Percentiles rank a stretch among this genome's conserved stretches.
phyloP scores from a whole-genome alignment of 352 stramenopile species.

The Phytophthora sojae region DNA sequence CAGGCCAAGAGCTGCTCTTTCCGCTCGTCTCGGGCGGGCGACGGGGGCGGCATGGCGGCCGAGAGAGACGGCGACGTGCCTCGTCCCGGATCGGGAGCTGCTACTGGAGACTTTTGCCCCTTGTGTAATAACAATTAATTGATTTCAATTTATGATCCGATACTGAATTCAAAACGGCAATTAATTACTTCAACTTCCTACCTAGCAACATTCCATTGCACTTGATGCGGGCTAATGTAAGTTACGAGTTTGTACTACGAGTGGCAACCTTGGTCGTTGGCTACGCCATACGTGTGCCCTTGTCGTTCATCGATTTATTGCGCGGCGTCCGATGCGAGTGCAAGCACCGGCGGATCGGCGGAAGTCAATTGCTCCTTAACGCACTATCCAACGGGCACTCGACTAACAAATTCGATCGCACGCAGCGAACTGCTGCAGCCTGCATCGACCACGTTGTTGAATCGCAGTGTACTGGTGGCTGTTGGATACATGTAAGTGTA shows the following conservation, averaged over 20 bases:
- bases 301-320: slow-evolving; percentile 3
- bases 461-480: not conserved
- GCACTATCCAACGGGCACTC: not conserved
- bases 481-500: no score
- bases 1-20: slow-evolving; percentile 42
- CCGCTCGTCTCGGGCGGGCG: slow-evolving; percentile 23
- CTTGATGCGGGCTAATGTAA: no score
- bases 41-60: slow-evolving; percentile 23
- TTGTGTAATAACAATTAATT: no score
- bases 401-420: no score
- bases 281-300: not conserved
- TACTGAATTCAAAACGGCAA: no score
- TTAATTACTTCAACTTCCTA: no score
- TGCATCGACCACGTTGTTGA: not conserved
- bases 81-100: slow-evolving; percentile 23
- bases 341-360: slow-evolving; percentile 12
- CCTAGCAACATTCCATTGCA: no score
- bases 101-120: no score
- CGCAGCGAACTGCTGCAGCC: not conserved
- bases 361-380: slow-evolving; percentile 12
- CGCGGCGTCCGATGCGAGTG: not conserved
- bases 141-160: no score
- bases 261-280: no score
- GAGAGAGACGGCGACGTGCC: slow-evolving; percentile 20
- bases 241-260: no score